Conservation (phyloP, 345 rosid genomes). For the Eucalyptus regnans region DNA sequence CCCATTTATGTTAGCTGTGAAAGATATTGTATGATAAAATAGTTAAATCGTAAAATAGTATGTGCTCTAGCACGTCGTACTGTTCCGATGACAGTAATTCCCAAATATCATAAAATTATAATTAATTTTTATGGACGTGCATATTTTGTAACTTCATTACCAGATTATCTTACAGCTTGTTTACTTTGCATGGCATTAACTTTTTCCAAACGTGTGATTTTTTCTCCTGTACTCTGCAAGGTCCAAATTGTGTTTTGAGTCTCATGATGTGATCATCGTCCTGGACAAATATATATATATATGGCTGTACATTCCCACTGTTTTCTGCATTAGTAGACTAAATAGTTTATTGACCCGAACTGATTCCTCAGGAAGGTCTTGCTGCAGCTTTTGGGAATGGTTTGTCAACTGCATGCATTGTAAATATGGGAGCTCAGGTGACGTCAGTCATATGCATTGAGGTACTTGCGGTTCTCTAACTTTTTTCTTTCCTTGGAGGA, state of each 20-base stretch:
- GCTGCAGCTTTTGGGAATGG: constrained; percentile 95
- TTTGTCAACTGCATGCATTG: constrained; percentile 80
- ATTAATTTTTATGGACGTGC: background rate
- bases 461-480: constrained; percentile 28
- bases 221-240: background rate
- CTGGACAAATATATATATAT: background rate
- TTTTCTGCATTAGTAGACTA: background rate
- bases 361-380: constrained; percentile 59
- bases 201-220: background rate
- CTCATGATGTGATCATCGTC: background rate
- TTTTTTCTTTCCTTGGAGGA: background rate
- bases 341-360: background rate
- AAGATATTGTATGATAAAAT: background rate
- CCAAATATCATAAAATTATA: background rate
- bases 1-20: background rate
- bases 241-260: background rate
- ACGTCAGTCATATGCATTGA: constrained; percentile 78
- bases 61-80: background rate
- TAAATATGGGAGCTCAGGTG: constrained; percentile 87
- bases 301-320: background rate
- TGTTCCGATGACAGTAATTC: background rate
- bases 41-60: background rate
- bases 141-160: background rate
- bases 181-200: background rate
- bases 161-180: background rate